These are phyloP conservation scores for Russula brevipes DNA, from an alignment of 768 basidiomycete species.

Conservation along the genomic window DNA sequence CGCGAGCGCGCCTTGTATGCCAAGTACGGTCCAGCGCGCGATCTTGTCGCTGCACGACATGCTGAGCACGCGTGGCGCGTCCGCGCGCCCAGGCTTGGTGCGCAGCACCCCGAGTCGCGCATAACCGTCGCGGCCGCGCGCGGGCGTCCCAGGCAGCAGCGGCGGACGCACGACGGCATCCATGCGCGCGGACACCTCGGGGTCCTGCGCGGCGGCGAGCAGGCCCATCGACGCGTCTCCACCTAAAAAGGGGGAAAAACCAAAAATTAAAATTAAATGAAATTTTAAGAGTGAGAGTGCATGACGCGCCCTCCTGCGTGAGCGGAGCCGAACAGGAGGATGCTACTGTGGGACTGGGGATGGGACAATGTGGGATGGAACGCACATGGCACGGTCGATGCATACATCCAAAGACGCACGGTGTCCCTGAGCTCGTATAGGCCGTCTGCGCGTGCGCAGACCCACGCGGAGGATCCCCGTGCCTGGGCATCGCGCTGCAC, in stretches of 20 bases:
- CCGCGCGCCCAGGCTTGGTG: constrained; percentile 91
- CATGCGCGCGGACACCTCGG: constrained; percentile 66
- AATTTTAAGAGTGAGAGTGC: too few relatives aligned
- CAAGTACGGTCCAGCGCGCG: constrained; percentile 77
- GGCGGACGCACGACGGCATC: constrained; percentile 36
- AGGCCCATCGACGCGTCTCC: constrained; percentile 85
- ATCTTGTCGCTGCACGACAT: constrained; percentile 98
- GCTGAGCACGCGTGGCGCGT: constrained; percentile 73
- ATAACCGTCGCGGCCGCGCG: constrained; percentile 81
- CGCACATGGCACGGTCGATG: constrained; percentile 65
- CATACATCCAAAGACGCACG: constrained; percentile 61
- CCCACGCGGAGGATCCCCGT: constrained; percentile 45
- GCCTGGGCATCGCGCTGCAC: constrained; percentile 35
- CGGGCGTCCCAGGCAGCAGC: constrained; percentile 37
- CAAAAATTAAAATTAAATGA: background rate
- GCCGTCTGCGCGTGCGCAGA: constrained; percentile 34
- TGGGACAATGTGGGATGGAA: background rate
- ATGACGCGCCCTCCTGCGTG: too few relatives aligned
- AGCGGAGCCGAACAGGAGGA: constrained; percentile 3
- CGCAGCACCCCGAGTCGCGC: constrained; percentile 68
- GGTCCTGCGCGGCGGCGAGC: constrained; percentile 70
- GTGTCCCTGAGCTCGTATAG: constrained; percentile 44
- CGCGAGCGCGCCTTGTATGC: constrained; percentile 79
- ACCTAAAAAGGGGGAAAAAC: constrained; percentile 42
- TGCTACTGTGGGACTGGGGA: too few relatives aligned